Conservation (phyloP, 2,329 filamentous ascomycete species). For the Aspergillus fijiensis region DNA sequence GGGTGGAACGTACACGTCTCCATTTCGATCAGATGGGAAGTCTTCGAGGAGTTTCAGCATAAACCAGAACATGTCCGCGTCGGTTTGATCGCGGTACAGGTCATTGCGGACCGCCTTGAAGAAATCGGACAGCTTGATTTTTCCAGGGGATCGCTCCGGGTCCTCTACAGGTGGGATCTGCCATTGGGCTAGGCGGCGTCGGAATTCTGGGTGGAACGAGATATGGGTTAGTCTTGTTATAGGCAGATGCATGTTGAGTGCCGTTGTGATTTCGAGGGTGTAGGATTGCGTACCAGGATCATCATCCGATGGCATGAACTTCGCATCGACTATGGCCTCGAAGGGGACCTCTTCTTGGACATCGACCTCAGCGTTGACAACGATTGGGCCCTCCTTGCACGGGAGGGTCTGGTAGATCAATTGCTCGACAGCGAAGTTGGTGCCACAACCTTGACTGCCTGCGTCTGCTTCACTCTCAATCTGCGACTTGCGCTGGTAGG, state of each 20-base stretch:
- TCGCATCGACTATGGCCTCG: neutral
- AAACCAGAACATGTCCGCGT: neutral
- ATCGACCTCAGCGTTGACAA: neutral
- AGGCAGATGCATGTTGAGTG: neutral
- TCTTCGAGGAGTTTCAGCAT: neutral
- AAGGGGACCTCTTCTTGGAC: neutral
- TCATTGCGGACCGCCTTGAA: neutral
- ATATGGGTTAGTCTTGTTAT: neutral
- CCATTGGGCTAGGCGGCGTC: neutral
- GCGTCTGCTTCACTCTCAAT: no score
- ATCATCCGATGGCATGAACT: slow-evolving; percentile 1
- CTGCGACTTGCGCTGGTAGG: no score
- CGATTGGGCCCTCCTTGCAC: neutral
- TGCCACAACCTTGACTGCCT: neutral
- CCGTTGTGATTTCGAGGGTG: neutral
- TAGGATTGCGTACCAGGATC: neutral
- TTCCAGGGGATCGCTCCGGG: neutral
- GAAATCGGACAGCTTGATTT: neutral
- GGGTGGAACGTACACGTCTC: neutral
- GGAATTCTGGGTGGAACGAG: neutral
- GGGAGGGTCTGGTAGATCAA: neutral
- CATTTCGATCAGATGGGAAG: neutral
- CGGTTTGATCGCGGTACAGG: neutral
- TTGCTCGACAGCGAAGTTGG: neutral
- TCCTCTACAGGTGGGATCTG: neutral